phyloP scores from a whole-genome alignment of 2,329 filamentous ascomycete species.

The Cladophialophora yegresii region DNA sequence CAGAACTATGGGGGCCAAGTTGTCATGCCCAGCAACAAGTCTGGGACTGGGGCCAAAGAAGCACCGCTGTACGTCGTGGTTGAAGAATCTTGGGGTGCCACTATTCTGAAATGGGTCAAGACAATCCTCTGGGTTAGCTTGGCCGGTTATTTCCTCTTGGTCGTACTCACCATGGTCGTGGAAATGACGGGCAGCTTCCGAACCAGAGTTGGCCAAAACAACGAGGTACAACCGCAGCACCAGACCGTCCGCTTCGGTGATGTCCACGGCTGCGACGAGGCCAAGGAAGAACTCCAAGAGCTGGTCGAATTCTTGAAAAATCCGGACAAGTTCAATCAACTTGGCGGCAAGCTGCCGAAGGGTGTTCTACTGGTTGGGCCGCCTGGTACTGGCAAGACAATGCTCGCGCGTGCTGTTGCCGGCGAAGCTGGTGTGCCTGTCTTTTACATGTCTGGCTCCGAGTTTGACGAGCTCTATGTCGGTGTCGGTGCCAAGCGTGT shows the following conservation, averaged over 20 bases:
- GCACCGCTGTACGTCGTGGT: conserved; percentile 94
- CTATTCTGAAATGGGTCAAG: conserved; percentile 88
- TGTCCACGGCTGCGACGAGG: conserved; percentile 96
- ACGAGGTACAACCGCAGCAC: conserved; percentile 87
- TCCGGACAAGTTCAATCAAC: conserved; percentile 86
- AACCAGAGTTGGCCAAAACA: conserved; percentile 68
- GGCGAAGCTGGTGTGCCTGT: conserved; percentile 97
- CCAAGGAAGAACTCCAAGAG: conserved; percentile 96
- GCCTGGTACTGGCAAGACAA: conserved; percentile 95
- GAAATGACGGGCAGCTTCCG: conserved; percentile 71
- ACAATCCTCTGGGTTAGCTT: conserved; percentile 79
- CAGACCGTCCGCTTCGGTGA: conserved; percentile 90
- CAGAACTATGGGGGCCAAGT: conserved; percentile 64
- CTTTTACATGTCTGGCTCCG: conserved; percentile 99
- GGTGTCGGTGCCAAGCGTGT: conserved; percentile 96
- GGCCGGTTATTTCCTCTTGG: conserved; percentile 74
- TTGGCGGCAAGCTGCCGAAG: conserved; percentile 95
- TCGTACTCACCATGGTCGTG: conserved; percentile 77
- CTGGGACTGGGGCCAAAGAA: conserved; percentile 69
- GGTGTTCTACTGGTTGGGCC: conserved; percentile 93
- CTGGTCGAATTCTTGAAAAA: conserved; percentile 94
- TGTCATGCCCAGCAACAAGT: conserved; percentile 48
- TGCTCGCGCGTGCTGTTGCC: conserved; percentile 90
- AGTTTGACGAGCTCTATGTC: conserved; percentile 98
- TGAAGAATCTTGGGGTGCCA: conserved; percentile 78